phyloP scores from a whole-genome alignment of 2,329 filamentous ascomycete genomes.

The Alternaria alternata region DNA sequence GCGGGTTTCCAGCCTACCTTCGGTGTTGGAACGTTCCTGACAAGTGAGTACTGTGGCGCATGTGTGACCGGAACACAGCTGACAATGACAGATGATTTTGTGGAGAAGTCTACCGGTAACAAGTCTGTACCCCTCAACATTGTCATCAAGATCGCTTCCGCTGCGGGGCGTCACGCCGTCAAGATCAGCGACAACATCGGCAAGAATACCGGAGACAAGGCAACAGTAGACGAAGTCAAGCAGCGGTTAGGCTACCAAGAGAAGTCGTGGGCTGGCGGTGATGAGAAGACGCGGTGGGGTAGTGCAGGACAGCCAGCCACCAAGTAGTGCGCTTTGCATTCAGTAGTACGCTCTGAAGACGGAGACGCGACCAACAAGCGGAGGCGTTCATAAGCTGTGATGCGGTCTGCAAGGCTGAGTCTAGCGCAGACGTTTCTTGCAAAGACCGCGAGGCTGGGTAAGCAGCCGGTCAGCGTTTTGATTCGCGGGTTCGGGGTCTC shows the following conservation, averaged over 20 bases:
- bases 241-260: conserved; percentile 84
- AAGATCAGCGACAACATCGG: conserved; percentile 90
- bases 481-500: not conserved
- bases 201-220: conserved; percentile 91
- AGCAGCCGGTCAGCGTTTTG: not conserved
- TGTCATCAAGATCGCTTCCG: conserved; percentile 94
- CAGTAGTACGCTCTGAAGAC: not conserved
- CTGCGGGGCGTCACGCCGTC: conserved; percentile 79
- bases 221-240: conserved; percentile 84
- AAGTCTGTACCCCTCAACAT: conserved; percentile 96
- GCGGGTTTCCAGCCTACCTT: conserved; percentile 86
- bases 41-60: conserved; percentile 61
- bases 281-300: conserved; percentile 86
- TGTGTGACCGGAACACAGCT: conserved; percentile 7
- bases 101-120: conserved; percentile 71
- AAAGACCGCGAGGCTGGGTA: conserved; percentile 13
- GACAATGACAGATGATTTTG: conserved; percentile 74
- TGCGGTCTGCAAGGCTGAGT: conserved; percentile 27
- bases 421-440: conserved; percentile 22
- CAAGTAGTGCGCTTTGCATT: not conserved
- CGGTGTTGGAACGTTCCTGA: conserved; percentile 94
- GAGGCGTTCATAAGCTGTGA: conserved; percentile 30
- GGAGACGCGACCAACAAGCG: conserved; percentile 21
- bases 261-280: conserved; percentile 80
- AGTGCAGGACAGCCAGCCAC: conserved; percentile 43